Conservation (phyloP, 2,329 filamentous ascomycete species). For the Chrysoporthe austroafricana region DNA sequence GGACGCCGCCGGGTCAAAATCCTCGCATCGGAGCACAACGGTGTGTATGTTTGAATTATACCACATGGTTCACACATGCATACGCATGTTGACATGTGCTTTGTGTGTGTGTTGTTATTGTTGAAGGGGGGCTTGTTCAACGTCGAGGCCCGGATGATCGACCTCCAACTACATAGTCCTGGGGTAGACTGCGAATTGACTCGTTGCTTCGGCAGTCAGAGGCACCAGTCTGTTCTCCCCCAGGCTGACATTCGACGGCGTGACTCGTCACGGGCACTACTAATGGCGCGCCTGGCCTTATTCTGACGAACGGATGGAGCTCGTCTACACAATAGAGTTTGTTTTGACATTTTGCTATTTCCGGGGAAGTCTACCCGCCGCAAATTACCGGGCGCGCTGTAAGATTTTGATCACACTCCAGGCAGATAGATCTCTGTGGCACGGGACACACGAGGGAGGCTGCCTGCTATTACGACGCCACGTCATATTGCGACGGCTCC, state of each 20-base stretch:
- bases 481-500: neutral
- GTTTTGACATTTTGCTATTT: neutral
- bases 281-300: too few species aligned
- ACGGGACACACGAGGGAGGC: neutral
- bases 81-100: neutral
- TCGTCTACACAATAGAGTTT: neutral
- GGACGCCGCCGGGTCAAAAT: neutral
- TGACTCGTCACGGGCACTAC: too few species aligned
- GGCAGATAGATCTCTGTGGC: neutral
- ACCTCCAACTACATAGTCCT: neutral
- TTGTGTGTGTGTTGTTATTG: neutral
- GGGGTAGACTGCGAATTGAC: neutral
- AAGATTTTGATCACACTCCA: neutral
- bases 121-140: neutral
- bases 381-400: neutral
- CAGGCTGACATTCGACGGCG: neutral
- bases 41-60: neutral
- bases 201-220: neutral
- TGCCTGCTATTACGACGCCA: neutral
- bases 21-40: neutral
- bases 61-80: neutral
- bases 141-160: neutral
- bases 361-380: neutral
- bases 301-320: neutral
- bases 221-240: neutral